Evolutionary conservation across 345 rosid genomes (phyloP), one percentile per base, ranked within the genome.

Genomic region (Heritiera littoralis): DNA sequence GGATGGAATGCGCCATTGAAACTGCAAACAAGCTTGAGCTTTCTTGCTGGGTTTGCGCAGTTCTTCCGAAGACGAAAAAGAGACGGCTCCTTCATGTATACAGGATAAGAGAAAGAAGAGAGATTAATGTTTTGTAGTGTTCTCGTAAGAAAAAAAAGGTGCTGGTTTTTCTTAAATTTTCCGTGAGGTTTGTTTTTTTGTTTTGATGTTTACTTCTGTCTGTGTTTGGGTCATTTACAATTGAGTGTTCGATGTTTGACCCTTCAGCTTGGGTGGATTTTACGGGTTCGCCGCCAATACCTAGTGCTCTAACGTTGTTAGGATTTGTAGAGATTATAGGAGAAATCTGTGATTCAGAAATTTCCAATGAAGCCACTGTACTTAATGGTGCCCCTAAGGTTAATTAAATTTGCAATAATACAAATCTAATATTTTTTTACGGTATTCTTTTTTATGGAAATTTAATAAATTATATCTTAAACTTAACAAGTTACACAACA

Each of bases 1-100:
- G 64, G 70, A 23, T 23, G 65, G 77, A 84, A 76, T 3, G 74
- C 78, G 49, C 88, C 88, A 61, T 78, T 78, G 81, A 83, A 86
- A 55, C 86, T 86, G 80, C 86, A 86, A 14, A 84, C 64, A 3
- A 86, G 77, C 76, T 84, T 83, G 58, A 81, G 68, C 55, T 66
- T 81, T 30, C 80, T 78, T 49, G 83, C 15, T 10, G 63, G 61
- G 15, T 41, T 41, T 68, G 46, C 4, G 2, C 71, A 35, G 54
- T 78, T 80, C 81, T 80, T 80, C 63, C 77, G 80, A 66, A 18
- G 76, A 61, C 63, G 61, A 20, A 68, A 76, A 14, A 55, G 17
- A n/a, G 72, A 38, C 6, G 78, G 59, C 40, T 83, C 83, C 66
- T 79, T 80, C 85, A 83, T 80, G 76, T 77, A 18, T 13, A 23